Conservation (phyloP, 768 basidiomycete genomes). For the Russula ochroleuca region DNA sequence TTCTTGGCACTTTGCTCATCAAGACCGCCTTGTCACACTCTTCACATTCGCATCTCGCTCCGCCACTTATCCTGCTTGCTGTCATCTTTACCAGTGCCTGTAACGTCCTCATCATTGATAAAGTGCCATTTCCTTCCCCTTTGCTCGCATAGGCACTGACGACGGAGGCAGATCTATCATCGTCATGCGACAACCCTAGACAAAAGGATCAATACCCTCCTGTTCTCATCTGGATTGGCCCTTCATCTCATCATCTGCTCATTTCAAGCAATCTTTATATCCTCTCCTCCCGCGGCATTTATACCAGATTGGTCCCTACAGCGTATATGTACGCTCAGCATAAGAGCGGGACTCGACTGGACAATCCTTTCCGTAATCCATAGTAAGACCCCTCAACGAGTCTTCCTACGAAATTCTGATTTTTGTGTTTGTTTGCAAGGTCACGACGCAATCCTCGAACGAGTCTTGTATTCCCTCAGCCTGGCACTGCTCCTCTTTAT, state of each 20-base stretch:
- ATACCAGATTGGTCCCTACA: slow-evolving; percentile 28
- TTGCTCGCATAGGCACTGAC: neutral
- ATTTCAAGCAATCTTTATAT: slow-evolving; percentile 16
- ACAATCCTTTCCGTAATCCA: slow-evolving; percentile 18
- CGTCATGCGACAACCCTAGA: slow-evolving; percentile 15
- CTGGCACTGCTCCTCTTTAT: slow-evolving; percentile 29
- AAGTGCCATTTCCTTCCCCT: neutral
- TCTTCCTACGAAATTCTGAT: slow-evolving; percentile 2
- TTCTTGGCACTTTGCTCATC: slow-evolving; percentile 36
- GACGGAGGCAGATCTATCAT: slow-evolving; percentile 25
- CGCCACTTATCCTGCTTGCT: slow-evolving; percentile 15
- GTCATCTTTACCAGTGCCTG: slow-evolving; percentile 14
- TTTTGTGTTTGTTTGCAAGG: slow-evolving; percentile 28
- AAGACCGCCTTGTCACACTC: slow-evolving; percentile 27
- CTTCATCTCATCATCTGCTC: slow-evolving; percentile 26
- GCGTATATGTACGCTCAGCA: slow-evolving; percentile 26
- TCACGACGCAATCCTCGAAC: slow-evolving; percentile 33
- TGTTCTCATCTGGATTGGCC: slow-evolving; percentile 30
- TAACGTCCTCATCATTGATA: slow-evolving; percentile 15
- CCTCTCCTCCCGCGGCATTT: neutral
- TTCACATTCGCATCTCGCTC: neutral
- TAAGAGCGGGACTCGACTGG: slow-evolving; percentile 16
- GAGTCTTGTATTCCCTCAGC: slow-evolving; percentile 29
- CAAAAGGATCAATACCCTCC: slow-evolving; percentile 22
- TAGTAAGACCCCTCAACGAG: slow-evolving; percentile 9